A percentile compares a stretch with the other conserved stretches of the same genome.
Conservation (phyloP, 2,329 filamentous ascomycete genomes). For the Emericellopsis atlantica region DNA sequence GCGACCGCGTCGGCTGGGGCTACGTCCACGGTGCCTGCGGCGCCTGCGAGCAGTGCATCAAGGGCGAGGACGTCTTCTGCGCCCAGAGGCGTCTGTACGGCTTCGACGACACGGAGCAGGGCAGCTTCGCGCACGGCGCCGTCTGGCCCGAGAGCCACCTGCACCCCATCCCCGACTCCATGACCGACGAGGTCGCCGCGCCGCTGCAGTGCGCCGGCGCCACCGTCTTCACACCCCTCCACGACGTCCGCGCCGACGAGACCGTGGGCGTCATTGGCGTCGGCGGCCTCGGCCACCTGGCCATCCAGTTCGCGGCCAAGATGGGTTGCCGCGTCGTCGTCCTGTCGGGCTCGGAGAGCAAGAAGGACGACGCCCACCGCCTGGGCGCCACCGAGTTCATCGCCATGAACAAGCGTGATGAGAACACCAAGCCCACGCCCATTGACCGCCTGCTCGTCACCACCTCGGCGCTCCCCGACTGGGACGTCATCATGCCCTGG, state of each 20-base stretch:
- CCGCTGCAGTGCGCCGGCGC: constrained; percentile 73
- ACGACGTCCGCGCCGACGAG: constrained; percentile 57
- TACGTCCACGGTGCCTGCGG: constrained; percentile 14
- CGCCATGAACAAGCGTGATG: constrained; percentile 31
- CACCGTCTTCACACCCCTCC: constrained; percentile 62
- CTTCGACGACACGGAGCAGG: constrained; percentile 22
- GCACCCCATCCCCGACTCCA: constrained; percentile 50
- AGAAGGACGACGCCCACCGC: constrained; percentile 28
- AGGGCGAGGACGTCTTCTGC: constrained; percentile 21
- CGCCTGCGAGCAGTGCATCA: constrained; percentile 37
- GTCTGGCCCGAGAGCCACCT: not conserved
- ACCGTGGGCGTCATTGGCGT: constrained; percentile 61
- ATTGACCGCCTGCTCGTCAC: constrained; percentile 44
- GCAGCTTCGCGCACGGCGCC: constrained; percentile 13
- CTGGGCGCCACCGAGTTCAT: constrained; percentile 8
- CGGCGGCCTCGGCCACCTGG: constrained; percentile 53
- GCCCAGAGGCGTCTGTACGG: constrained; percentile 24
- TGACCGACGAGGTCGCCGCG: constrained; percentile 47
- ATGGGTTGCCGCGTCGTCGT: constrained; percentile 54
- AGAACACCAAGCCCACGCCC: constrained; percentile 35
- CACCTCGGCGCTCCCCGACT: constrained; percentile 17
- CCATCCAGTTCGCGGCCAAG: constrained; percentile 53
- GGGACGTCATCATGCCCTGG: not conserved
- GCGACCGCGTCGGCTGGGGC: constrained; percentile 48
- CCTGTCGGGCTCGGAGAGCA: constrained; percentile 46